Percentiles rank a stretch among this genome's conserved stretches.
Conservation (phyloP, 495 filamentous ascomycete genomes). For the Aspergillus egyptiacus region DNA sequence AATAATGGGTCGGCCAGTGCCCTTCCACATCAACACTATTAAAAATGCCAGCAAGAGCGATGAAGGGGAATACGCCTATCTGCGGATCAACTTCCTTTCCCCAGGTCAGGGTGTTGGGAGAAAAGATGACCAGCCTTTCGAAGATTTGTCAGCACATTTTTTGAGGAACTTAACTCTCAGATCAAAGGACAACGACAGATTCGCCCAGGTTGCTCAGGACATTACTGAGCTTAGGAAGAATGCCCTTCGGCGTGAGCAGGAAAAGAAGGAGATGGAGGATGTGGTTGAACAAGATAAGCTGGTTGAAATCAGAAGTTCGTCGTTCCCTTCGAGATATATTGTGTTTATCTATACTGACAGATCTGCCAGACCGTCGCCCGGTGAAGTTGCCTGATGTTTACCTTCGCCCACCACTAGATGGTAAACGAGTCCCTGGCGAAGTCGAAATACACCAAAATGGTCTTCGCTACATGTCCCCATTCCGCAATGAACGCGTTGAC, state of each 20-base stretch:
- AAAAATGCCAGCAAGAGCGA: constrained; percentile 96
- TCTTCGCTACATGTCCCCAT: constrained; percentile 90
- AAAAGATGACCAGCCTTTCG: constrained; percentile 98
- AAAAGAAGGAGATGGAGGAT: constrained; percentile 99
- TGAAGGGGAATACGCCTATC: constrained; percentile 87
- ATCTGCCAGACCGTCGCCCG: constrained; percentile 68
- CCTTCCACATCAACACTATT: constrained; percentile 98
- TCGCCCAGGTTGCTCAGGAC: constrained; percentile 80
- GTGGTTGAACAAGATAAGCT: constrained; percentile 99
- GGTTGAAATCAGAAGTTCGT: constrained; percentile 78
- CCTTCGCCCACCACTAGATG: constrained; percentile 88
- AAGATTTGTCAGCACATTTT: constrained; percentile 93
- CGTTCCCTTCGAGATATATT: constrained; percentile 23
- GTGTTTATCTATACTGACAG: too few species aligned
- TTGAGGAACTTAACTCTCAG: constrained; percentile 91
- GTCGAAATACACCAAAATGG: constrained; percentile 98
- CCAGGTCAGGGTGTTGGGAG: constrained; percentile 96
- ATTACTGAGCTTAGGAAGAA: constrained; percentile 93
- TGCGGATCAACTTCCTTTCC: constrained; percentile 95
- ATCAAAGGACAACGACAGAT: constrained; percentile 78
- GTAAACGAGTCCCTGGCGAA: constrained; percentile 90
- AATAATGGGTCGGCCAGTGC: constrained; percentile 95
- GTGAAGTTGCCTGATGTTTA: constrained; percentile 83
- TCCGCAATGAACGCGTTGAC: constrained; percentile 79
- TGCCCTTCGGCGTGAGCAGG: constrained; percentile 82